These are phyloP conservation scores for Wallacemonas collosoma DNA, from an alignment of 208 protist genomes.

Conservation along the genomic window DNA sequence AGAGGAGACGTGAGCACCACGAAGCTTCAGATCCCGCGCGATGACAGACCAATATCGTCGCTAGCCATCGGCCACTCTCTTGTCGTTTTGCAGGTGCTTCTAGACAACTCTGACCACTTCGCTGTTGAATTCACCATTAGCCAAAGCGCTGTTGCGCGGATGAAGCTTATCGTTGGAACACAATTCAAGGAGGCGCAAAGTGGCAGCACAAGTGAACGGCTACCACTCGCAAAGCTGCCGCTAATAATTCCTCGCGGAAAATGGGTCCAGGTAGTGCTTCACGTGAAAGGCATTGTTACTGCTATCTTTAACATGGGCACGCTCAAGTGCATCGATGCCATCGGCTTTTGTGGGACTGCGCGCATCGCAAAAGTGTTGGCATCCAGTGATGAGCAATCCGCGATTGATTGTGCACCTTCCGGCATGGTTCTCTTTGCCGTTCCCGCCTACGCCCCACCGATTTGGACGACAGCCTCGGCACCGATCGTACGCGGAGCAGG, in stretches of 20 bases:
- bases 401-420: conserved; percentile 66
- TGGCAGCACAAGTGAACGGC: conserved; percentile 32
- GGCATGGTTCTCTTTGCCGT: conserved; percentile 82
- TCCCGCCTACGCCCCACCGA: conserved; percentile 74
- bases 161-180: conserved; percentile 74
- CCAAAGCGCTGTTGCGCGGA: conserved; percentile 38
- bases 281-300: conserved; percentile 68
- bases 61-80: conserved; percentile 48
- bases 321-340: conserved; percentile 64
- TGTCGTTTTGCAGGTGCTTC: conserved; percentile 54
- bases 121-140: conserved; percentile 62
- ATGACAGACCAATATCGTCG: conserved; percentile 51
- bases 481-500: neutral
- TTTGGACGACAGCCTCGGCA: conserved; percentile 56
- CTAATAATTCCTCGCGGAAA: conserved; percentile 76
- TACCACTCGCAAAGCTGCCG: conserved; percentile 55
- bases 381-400: conserved; percentile 65
- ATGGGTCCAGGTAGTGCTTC: conserved; percentile 89
- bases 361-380: conserved; percentile 46
- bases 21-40: conserved; percentile 66
- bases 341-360: conserved; percentile 59
- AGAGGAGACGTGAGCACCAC: conserved; percentile 50
- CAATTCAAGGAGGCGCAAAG: conserved; percentile 47
- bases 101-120: conserved; percentile 63
- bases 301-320: conserved; percentile 60